A percentile compares a stretch with the other conserved stretches of the same genome.
Conservation (phyloP, 768 basidiomycete species). For the Trametes maxima region DNA sequence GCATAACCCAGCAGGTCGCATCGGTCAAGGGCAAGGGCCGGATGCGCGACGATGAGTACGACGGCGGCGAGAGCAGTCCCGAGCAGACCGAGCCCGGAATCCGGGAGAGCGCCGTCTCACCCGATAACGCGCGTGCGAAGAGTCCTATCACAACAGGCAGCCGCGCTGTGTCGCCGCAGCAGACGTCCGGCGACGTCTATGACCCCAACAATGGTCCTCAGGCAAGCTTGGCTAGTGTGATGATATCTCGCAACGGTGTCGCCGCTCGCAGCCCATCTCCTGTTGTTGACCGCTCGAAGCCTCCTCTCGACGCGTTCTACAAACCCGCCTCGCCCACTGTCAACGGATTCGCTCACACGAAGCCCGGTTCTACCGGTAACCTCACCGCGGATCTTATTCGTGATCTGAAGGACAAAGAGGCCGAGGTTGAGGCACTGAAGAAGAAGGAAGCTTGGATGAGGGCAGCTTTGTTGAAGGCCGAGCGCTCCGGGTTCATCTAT, state of each 20-base stretch:
- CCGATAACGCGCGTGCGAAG: constrained; percentile 57
- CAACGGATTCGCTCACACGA: constrained; percentile 52
- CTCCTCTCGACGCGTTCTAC: constrained; percentile 67
- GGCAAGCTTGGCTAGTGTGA: constrained; percentile 57
- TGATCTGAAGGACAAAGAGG: constrained; percentile 81
- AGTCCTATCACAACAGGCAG: constrained; percentile 52
- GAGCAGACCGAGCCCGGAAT: constrained; percentile 48
- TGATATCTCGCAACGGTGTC: constrained; percentile 54
- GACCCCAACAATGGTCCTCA: constrained; percentile 29
- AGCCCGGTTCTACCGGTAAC: constrained; percentile 61
- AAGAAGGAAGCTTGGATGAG: constrained; percentile 86
- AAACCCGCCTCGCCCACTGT: constrained; percentile 44
- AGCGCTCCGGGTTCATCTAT: constrained; percentile 76
- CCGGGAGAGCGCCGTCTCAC: constrained; percentile 55
- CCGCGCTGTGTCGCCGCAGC: constrained; percentile 62
- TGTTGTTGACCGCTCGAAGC: constrained; percentile 52
- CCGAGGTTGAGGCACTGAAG: constrained; percentile 75
- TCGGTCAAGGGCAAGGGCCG: constrained; percentile 53
- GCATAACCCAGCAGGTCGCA: constrained; percentile 39
- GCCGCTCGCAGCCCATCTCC: constrained; percentile 60
- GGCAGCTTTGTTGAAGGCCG: constrained; percentile 74
- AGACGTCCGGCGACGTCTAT: constrained; percentile 20
- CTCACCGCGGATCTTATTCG: constrained; percentile 74
- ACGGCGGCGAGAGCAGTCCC: constrained; percentile 51
- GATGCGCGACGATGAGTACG: constrained; percentile 45